Evolutionary conservation across 805 yeast species (phyloP).

Genomic region (Maudiozyma barnettii): DNA sequence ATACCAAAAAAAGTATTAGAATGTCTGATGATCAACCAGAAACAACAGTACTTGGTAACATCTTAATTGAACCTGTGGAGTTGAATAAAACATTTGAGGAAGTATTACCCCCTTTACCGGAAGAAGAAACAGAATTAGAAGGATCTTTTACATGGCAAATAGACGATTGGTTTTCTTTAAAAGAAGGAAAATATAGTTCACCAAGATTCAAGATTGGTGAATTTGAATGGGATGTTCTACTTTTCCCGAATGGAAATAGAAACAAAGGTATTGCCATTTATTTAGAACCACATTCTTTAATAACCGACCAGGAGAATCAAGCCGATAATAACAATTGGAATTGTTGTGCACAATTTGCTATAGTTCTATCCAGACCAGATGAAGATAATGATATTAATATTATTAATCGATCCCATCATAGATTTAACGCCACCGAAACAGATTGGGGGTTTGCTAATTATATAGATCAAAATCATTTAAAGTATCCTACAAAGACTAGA

Average conservation of each 20-base stretch:
- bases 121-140: constrained; percentile 19
- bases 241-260: constrained; percentile 71
- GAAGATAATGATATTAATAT: constrained; percentile 50
- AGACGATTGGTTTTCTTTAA: constrained; percentile 37
- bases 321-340: constrained; percentile 51
- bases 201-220: constrained; percentile 49
- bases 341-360: constrained; percentile 84
- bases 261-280: constrained; percentile 59
- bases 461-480: constrained; percentile 45
- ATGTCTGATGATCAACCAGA: background rate
- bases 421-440: constrained; percentile 64
- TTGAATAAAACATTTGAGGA: constrained; percentile 18
- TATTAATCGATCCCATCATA: constrained; percentile 58
- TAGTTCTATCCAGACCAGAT: constrained; percentile 73
- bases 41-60: constrained; percentile 9
- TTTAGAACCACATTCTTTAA: constrained; percentile 53
- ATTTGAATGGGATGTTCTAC: constrained; percentile 55
- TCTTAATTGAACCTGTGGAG: constrained; percentile 15
- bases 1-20: background rate
- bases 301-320: constrained; percentile 20
- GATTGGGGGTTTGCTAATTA: constrained; percentile 96
- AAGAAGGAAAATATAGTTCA: constrained; percentile 32
- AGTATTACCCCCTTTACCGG: constrained; percentile 14
- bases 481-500: constrained; percentile 30
- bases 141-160: constrained; percentile 44